Conservation (phyloP, 345 rosid genomes). For the Arabis alpina region DNA sequence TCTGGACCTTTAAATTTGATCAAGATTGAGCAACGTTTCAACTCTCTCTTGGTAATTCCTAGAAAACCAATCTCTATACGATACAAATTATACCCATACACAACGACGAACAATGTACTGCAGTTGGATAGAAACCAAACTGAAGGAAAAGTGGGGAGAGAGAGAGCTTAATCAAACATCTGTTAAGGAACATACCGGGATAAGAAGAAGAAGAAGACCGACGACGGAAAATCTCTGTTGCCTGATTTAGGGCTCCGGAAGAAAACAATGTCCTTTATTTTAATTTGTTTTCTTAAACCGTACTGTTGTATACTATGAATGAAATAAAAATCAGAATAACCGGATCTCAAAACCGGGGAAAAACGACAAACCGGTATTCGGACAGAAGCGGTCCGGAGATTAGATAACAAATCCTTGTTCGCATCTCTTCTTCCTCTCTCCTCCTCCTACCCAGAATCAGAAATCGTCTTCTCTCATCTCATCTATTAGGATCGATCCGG, state of each 20-base stretch:
- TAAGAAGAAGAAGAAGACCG: slow-evolving; percentile 14
- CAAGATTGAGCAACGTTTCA: neutral
- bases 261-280: too few species aligned
- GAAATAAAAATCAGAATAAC: neutral
- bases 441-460: slow-evolving; percentile 34
- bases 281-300: too few species aligned
- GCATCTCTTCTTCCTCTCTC: slow-evolving; percentile 32
- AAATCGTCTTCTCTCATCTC: slow-evolving; percentile 31
- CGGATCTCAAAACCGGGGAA: neutral
- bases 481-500: slow-evolving; percentile 25
- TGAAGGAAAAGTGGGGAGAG: neutral
- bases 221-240: neutral
- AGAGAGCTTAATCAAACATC: neutral
- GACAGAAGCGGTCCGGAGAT: slow-evolving; percentile 11
- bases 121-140: neutral
- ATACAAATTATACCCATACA: neutral
- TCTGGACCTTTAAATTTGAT: too few species aligned
- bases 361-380: neutral
- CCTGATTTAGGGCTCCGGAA: slow-evolving; percentile 30
- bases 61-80: neutral
- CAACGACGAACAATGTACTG: neutral
- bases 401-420: slow-evolving; percentile 3
- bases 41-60: neutral
- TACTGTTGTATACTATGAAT: too few species aligned
- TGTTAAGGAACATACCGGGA: slow-evolving; percentile 13